Percentiles rank a stretch among this genome's conserved stretches.
Evolutionary conservation across 2,329 filamentous ascomycete species (phyloP).

Genomic region (Verticillium zaregamsianum): DNA sequence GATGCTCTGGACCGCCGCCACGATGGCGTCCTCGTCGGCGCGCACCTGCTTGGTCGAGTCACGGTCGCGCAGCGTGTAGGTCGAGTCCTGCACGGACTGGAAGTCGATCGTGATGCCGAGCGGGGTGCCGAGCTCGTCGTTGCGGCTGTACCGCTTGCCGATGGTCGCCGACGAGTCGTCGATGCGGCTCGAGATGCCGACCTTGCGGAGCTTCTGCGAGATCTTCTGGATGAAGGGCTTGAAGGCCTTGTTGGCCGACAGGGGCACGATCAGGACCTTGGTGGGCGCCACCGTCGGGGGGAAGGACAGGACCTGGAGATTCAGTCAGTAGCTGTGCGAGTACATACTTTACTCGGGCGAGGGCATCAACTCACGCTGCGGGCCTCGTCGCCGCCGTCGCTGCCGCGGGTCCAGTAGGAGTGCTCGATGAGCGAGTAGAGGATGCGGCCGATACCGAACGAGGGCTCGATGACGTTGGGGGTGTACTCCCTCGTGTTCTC

Average conservation of each 20-base stretch:
- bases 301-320: slow-evolving; percentile 46
- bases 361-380: slow-evolving; percentile 65
- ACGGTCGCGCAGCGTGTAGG: slow-evolving; percentile 82
- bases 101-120: slow-evolving; percentile 95
- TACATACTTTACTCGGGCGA: background rate
- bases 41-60: slow-evolving; percentile 91
- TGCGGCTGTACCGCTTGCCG: slow-evolving; percentile 90
- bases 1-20: slow-evolving; percentile 64
- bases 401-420: slow-evolving; percentile 81
- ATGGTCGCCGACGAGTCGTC: slow-evolving; percentile 91
- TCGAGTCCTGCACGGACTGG: slow-evolving; percentile 84
- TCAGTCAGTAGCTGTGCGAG: slow-evolving; percentile 24
- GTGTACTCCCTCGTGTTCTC: slow-evolving; percentile 89
- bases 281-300: slow-evolving; percentile 75
- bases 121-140: slow-evolving; percentile 93
- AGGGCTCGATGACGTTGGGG: slow-evolving; percentile 95
- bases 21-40: slow-evolving; percentile 73
- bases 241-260: slow-evolving; percentile 79
- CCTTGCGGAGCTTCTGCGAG: slow-evolving; percentile 68
- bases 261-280: slow-evolving; percentile 87
- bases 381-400: slow-evolving; percentile 69
- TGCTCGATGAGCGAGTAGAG: slow-evolving; percentile 93
- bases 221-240: slow-evolving; percentile 70
- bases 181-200: slow-evolving; percentile 77
- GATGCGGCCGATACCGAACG: slow-evolving; percentile 94